phyloP scores from a whole-genome alignment of 768 basidiomycete species.

The Rhodocollybia butyracea region DNA sequence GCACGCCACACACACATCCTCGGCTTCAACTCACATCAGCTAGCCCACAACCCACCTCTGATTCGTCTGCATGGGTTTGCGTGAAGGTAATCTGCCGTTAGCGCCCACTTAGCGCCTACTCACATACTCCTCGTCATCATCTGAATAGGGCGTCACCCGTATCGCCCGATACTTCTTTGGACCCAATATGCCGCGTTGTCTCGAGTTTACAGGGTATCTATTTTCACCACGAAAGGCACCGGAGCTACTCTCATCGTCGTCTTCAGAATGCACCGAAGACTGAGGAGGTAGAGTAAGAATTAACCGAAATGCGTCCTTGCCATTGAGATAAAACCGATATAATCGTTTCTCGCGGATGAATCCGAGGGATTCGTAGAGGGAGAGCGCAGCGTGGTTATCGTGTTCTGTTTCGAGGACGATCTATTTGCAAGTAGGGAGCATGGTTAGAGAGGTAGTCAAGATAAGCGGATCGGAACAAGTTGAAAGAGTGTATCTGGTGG shows the following conservation, averaged over 20 bases:
- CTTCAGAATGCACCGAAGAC: conserved; percentile 11
- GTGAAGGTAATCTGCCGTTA: background rate
- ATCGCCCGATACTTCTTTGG: conserved; percentile 36
- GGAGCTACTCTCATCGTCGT: background rate
- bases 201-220: background rate
- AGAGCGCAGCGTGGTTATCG: conserved; percentile 86
- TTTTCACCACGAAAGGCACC: background rate
- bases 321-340: conserved; percentile 94
- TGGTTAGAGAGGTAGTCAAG: background rate
- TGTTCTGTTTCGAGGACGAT: conserved; percentile 95
- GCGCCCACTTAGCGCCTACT: conserved; percentile 27
- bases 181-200: conserved; percentile 9
- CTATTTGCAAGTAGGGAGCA: conserved; percentile 34
- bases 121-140: conserved; percentile 35
- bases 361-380: conserved; percentile 87
- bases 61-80: too few relatives aligned
- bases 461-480: too few relatives aligned
- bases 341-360: conserved; percentile 96
- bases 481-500: too few relatives aligned
- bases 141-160: conserved; percentile 40
- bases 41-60: too few relatives aligned
- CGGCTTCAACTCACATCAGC: too few relatives aligned
- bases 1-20: too few relatives aligned
- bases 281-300: conserved; percentile 51
- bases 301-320: conserved; percentile 91